Percentiles rank a stretch among this genome's conserved stretches.
Evolutionary conservation across 2,329 filamentous ascomycete genomes (phyloP).

Genomic region (Pyrenochaeta sp.): DNA sequence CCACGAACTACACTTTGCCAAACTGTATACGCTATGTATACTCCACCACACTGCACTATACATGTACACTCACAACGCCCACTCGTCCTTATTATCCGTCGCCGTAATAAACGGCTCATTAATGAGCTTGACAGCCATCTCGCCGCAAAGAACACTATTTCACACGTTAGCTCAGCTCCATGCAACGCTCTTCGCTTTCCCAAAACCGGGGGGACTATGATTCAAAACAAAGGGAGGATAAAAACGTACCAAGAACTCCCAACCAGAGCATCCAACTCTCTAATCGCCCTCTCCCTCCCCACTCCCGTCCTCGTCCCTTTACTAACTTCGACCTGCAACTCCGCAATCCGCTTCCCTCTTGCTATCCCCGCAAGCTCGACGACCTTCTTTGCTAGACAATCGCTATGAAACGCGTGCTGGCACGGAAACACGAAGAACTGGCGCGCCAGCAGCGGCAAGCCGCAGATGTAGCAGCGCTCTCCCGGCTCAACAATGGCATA

Average conservation of each 20-base stretch:
- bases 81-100: conserved; percentile 78
- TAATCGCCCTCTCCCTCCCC: conserved; percentile 81
- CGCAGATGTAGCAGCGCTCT: conserved; percentile 90
- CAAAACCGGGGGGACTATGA: neutral
- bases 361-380: conserved; percentile 80
- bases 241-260: conserved; percentile 80
- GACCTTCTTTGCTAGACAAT: conserved; percentile 87
- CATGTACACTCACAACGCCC: conserved; percentile 70
- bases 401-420: conserved; percentile 96
- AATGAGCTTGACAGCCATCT: conserved; percentile 91
- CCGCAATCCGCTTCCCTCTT: conserved; percentile 79
- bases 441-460: conserved; percentile 81
- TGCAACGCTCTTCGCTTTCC: neutral
- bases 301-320: conserved; percentile 74
- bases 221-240: neutral
- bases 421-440: conserved; percentile 99
- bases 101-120: conserved; percentile 87
- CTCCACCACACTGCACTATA: no score
- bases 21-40: no score
- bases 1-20: no score
- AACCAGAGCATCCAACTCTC: conserved; percentile 89
- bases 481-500: conserved; percentile 98
- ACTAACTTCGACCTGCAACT: conserved; percentile 83
- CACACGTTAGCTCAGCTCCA: conserved; percentile 22
- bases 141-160: conserved; percentile 87